Percentiles rank a stretch among this genome's conserved stretches.
phyloP scores from a whole-genome alignment of 2,329 filamentous ascomycete genomes.

The Colletotrichum salicis region DNA sequence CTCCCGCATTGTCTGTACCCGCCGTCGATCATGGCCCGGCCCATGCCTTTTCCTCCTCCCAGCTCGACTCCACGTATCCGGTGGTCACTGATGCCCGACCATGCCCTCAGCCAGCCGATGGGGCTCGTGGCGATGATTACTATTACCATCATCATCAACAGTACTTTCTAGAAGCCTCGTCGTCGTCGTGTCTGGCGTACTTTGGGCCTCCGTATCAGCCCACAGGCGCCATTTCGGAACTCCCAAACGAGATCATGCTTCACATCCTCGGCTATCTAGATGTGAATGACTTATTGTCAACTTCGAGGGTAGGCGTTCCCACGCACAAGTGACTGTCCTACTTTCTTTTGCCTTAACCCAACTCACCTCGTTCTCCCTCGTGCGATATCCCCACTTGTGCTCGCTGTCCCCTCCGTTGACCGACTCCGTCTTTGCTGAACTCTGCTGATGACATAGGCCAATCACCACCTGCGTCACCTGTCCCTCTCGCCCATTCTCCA shows the following conservation, averaged over 20 bases:
- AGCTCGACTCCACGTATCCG: slow-evolving; percentile 31
- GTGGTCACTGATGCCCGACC: slow-evolving; percentile 46
- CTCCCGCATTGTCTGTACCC: slow-evolving; percentile 1
- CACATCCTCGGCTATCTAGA: slow-evolving; percentile 67
- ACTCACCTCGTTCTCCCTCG: background rate
- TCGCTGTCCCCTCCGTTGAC: slow-evolving; percentile 1
- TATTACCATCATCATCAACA: background rate
- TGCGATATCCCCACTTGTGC: background rate
- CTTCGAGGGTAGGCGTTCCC: slow-evolving; percentile 62
- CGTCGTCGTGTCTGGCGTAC: slow-evolving; percentile 17
- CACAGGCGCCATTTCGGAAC: slow-evolving; percentile 37
- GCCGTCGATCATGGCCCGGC: slow-evolving; percentile 21
- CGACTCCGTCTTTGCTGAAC: slow-evolving; percentile 9
- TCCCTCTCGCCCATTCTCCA: slow-evolving; percentile 75
- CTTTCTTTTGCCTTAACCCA: background rate
- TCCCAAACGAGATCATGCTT: slow-evolving; percentile 68
- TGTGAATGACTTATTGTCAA: slow-evolving; percentile 65
- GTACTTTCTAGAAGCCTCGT: background rate
- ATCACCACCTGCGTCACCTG: slow-evolving; percentile 69
- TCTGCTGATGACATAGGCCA: slow-evolving; percentile 57
- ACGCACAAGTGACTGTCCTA: slow-evolving; percentile 2
- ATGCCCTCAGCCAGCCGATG: background rate
- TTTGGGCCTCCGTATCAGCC: slow-evolving; percentile 8
- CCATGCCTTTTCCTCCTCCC: slow-evolving; percentile 38
- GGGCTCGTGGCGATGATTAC: slow-evolving; percentile 1